Evolutionary conservation across 306 rosid species (phyloP).

Genomic region (Carpinus viminea): DNA sequence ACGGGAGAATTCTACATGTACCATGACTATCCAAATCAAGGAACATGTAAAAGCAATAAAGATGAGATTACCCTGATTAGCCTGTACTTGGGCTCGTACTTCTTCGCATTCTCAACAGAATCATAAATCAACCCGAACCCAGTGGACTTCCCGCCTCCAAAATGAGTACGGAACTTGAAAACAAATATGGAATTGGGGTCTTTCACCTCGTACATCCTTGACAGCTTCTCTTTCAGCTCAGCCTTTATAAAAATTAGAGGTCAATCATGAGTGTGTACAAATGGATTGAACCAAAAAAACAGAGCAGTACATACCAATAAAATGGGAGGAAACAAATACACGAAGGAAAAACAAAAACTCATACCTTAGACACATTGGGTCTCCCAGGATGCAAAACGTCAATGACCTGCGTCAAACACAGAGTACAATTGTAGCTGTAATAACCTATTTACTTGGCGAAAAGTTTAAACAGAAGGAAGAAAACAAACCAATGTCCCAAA

Average conservation of each 20-base stretch:
- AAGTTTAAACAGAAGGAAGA: background rate
- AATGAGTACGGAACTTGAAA: conserved; percentile 37
- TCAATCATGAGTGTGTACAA: background rate
- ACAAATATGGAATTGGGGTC: conserved; percentile 32
- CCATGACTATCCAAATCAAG: background rate
- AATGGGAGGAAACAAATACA: background rate
- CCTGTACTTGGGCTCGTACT: conserved; percentile 36
- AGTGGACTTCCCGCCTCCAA: conserved; percentile 38
- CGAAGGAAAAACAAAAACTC: background rate
- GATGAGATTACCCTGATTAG: conserved; percentile 33
- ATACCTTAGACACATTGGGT: conserved; percentile 38
- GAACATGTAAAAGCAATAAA: background rate
- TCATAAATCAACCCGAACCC: conserved; percentile 39
- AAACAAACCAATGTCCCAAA: background rate
- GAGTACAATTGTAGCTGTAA: background rate
- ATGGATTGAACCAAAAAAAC: background rate
- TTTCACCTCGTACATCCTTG: conserved; percentile 30
- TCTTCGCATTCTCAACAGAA: conserved; percentile 35
- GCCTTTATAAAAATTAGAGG: conserved; percentile 24
- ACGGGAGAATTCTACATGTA: background rate
- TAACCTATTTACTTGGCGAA: background rate
- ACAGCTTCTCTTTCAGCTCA: conserved; percentile 35
- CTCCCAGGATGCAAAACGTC: conserved; percentile 42
- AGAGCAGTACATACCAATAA: too few relatives aligned
- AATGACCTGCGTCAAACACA: conserved; percentile 19